Conservation (phyloP, 1,139 yeast genomes). For the Saccharomyces hybrid region DNA sequence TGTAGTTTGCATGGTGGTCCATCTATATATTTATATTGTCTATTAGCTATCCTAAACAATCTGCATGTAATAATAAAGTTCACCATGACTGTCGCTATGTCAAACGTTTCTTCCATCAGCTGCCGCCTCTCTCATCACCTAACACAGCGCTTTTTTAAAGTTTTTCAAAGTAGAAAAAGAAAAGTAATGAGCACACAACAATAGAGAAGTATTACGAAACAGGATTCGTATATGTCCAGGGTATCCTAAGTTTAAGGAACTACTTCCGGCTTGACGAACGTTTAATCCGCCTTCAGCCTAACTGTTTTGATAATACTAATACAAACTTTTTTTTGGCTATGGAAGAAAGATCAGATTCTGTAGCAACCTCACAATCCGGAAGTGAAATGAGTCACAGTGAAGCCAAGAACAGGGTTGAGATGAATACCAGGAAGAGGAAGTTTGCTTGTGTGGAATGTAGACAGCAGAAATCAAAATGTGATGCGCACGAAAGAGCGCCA, state of each 20-base stretch:
- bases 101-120: background rate
- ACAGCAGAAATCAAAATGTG: slow-evolving; percentile 88
- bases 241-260: background rate
- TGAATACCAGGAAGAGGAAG: slow-evolving; percentile 36
- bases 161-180: background rate
- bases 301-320: background rate
- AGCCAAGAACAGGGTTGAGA: background rate
- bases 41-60: background rate
- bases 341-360: background rate
- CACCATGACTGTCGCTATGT: background rate
- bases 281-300: background rate
- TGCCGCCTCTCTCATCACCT: background rate
- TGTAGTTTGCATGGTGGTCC: background rate
- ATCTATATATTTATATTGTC: background rate
- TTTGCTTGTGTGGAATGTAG: slow-evolving; percentile 95
- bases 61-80: background rate
- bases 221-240: background rate
- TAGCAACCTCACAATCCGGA: background rate
- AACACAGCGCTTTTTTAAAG: background rate
- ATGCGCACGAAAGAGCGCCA: slow-evolving; percentile 71
- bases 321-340: background rate
- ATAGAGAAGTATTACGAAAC: background rate
- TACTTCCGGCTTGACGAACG: background rate
- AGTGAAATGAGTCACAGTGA: background rate
- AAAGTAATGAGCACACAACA: background rate